Evolutionary conservation across 1,139 yeast species (phyloP).

Genomic region (Lodderomyces oxycetoniae): DNA sequence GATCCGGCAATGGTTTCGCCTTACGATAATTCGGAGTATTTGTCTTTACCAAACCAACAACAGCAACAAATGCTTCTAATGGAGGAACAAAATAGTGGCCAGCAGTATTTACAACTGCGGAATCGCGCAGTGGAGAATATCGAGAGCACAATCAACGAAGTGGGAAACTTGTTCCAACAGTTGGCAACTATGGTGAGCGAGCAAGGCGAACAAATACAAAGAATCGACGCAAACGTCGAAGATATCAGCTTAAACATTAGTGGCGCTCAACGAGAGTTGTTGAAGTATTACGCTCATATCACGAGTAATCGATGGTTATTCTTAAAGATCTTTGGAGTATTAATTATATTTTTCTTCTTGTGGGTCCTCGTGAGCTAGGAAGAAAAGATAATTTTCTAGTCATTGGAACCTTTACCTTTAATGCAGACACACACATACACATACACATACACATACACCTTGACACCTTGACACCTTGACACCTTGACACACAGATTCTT

Average conservation of each 20-base stretch:
- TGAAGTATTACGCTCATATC: constrained; percentile 84
- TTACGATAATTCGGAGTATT: constrained; percentile 33
- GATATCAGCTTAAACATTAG: constrained; percentile 83
- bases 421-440: too few relatives aligned
- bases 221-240: constrained; percentile 93
- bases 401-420: too few relatives aligned
- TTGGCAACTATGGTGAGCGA: constrained; percentile 97
- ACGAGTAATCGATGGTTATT: constrained; percentile 91
- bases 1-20: constrained; percentile 32
- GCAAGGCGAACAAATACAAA: constrained; percentile 92
- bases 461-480: too few relatives aligned
- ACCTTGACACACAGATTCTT: too few relatives aligned
- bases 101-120: constrained; percentile 75
- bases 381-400: too few relatives aligned
- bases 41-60: constrained; percentile 69
- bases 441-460: too few relatives aligned
- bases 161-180: constrained; percentile 91
- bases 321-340: constrained; percentile 81
- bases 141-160: constrained; percentile 92
- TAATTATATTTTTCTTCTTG: constrained; percentile 68
- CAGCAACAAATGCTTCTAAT: constrained; percentile 69
- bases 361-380: constrained; percentile 71
- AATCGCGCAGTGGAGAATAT: constrained; percentile 91
- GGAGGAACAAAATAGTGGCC: constrained; percentile 69
- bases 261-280: constrained; percentile 92